Base-by-base conservation (phyloP, 495 filamentous ascomycete species). In the Penicillium malachiteum region DNA sequence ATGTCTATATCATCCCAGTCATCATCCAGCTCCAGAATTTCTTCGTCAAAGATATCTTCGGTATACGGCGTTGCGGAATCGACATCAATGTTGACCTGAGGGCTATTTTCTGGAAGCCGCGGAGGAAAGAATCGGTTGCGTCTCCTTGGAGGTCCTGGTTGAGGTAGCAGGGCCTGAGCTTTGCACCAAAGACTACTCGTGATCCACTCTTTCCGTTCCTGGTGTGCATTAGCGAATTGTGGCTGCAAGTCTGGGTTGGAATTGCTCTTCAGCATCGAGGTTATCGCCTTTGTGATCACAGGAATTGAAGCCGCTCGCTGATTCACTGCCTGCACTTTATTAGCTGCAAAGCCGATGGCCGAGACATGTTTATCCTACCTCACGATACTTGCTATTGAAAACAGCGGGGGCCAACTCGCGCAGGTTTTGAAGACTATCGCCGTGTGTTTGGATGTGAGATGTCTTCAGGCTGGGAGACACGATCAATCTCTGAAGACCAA, bases 281-380 rank as follows among this genome's bases (percentile, higher is more conserved):
- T 42, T 13, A 77, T 42, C 0, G 74, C 69, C 52, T 70, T 75
- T 1, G 68, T 61, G 43, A 79, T 66, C 1, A 60, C 64, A 1
- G 72, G 59, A 7, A 76, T 67, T 7, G 76, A 62, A 2, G 54
- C 53, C 6, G 66, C 67, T 43, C 78, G 59, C 50, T 75, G 72
- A 17, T 68, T 69, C 55, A 78, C 69, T 16, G 71, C 71, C 78
- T 57, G 43, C 18, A 26, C 26, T 35, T 3, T 4, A 32, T 49
- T 43, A 48, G 51, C 26, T 16, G 12, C 16, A 21, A 34, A 53
- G 3, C 7, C 16, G 7, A 9, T 1, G 35, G 14, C 3, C 3
- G 11, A 42, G 3, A 32, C 1, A 35, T 1, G 0, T 11, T 1
- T 31, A 10, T n/a, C 49, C 59, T 50, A 78, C 76, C 42, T 75